Base-by-base conservation (phyloP, 768 basidiomycete genomes). In the Leccinum boreale region DNA sequence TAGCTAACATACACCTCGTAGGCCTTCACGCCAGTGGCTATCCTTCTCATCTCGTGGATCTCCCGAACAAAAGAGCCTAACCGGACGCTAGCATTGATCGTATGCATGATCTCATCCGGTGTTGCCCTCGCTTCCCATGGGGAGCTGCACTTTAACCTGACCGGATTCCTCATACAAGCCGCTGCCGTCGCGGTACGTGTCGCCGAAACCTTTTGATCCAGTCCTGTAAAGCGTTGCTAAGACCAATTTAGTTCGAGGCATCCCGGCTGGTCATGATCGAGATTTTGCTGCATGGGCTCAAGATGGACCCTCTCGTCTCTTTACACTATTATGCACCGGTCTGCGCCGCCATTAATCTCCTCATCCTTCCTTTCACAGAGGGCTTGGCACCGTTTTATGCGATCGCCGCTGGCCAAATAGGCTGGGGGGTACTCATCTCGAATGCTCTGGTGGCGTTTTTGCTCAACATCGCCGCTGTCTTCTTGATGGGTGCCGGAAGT, bases 271-370 rank as follows among this genome's bases (percentile, higher is more conserved):
- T 98, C 23, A 94, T 97, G 85, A 98, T 98, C 59, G 91, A 98
- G 71, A 85, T 95, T 53, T 85, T 98, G 42, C 79, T 98, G 0
- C 93, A 97, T 68, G 94, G 94, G 36, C 77, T 97, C 67, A 97
- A 97, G 77, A 98, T 98, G 95, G 94, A 97, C 68, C 96, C 96
- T 0, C 83, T 98, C 6, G 91, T 94, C 21, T 97, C 94, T 6
- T 74, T 98, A 52, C 92, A 98, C 77, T 98, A 96, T 77, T 97
- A 94, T 69, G 94, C 95, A 10, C 94, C 94, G 14, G 92, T 98
- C 52, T 98, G 96, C 72, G 94, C 96, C 0, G 71, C 78, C 59
- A 90, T 98, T 77, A 98, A 97, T 73, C 81, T 93, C 23, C 70
- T 83, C 54, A 78, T 96, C 61, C 74, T 98, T 19, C 94, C 94